Base-by-base conservation (phyloP, 1,284 basidiomycete genomes). In the Trametes versicolor region DNA sequence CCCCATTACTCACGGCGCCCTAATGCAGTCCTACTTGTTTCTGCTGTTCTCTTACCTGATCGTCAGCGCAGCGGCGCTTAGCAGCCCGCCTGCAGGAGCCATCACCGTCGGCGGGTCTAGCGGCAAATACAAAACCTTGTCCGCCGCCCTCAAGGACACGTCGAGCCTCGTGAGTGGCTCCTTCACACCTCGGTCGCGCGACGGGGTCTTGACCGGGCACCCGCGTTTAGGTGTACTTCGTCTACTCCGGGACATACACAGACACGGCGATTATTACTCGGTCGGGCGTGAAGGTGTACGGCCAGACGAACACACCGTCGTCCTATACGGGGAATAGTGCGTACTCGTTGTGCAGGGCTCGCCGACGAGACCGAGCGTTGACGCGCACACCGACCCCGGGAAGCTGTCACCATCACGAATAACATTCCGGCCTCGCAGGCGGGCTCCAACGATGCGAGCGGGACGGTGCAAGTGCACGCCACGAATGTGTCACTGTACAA, bases 401-500 rank as follows among this genome's bases (percentile, higher is more conserved):
- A 48, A 69, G 72, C 68, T 51, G 85, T 81, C 27, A 82, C 76
- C 23, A 78, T 87, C 63, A 79, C 81, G 39, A 80, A 81, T 19
- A 79, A 78, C 51, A 68, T 81, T 13, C 74, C 80, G 23, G 81
- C 82, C 4, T 79, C 76, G 41, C 66, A 73, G 2, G 83, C 84
- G 6, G 84, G 82, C 7, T 85, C 84, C 5, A 80, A 88, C 69
- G 85, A 87, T 68, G 80, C 81, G 1, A 83, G 83, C 63, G 85
- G 85, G 7, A 87, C 86, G 0, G 73, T 88, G 32, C 81, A 84
- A 39, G 77, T 87, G 37, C 83, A 87, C 73, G 83, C 82, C 62
- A 72, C 84, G 64, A 76, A 84, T 64, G 85, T 87, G 67, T 78
- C 77, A 58, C 77, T 87, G 76, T 88, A 87, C 72, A 87, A 87